Conservation (phyloP, 2,329 filamentous ascomycete species). For the Thyridium curvatum region DNA sequence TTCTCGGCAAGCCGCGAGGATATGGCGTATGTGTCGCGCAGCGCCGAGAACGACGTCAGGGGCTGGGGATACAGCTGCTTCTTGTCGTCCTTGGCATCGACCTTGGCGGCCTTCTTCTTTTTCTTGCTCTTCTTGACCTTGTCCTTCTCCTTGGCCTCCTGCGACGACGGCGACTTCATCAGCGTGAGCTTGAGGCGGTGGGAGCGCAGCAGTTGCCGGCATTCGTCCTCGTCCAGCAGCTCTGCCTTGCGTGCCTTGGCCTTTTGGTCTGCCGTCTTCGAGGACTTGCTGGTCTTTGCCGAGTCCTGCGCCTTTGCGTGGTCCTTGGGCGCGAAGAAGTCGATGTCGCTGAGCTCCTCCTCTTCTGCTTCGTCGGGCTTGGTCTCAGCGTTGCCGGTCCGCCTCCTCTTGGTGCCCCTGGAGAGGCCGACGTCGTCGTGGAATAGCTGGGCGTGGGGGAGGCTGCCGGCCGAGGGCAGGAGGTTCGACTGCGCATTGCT, state of each 20-base stretch:
- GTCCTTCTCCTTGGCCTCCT: constrained; percentile 33
- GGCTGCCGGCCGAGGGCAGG: constrained; percentile 59
- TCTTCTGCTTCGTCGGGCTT: constrained; percentile 26
- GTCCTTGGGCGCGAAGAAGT: constrained; percentile 52
- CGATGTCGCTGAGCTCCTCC: constrained; percentile 38
- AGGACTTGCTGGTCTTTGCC: constrained; percentile 3
- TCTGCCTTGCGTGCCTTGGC: constrained; percentile 23
- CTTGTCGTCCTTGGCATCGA: constrained; percentile 42
- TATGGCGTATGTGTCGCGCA: constrained; percentile 67
- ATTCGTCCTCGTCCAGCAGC: constrained; percentile 60
- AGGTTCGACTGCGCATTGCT: constrained; percentile 33
- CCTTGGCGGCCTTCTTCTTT: constrained; percentile 27
- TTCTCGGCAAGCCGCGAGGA: constrained; percentile 71
- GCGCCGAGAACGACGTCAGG: constrained; percentile 67
- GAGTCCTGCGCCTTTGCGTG: constrained; percentile 11
- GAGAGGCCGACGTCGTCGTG: constrained; percentile 43
- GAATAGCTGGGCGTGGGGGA: constrained; percentile 64
- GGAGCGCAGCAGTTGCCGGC: constrained; percentile 66
- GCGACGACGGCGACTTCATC: constrained; percentile 57
- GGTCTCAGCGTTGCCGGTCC: constrained; percentile 26
- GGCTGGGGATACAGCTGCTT: constrained; percentile 71
- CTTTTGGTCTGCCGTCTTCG: constrained; percentile 14
- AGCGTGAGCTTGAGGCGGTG: constrained; percentile 83
- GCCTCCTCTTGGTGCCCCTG: constrained; percentile 50
- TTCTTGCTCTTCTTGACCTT: constrained; percentile 44